phyloP scores from a whole-genome alignment of 331 rosid species.

The Malus hybrid region DNA sequence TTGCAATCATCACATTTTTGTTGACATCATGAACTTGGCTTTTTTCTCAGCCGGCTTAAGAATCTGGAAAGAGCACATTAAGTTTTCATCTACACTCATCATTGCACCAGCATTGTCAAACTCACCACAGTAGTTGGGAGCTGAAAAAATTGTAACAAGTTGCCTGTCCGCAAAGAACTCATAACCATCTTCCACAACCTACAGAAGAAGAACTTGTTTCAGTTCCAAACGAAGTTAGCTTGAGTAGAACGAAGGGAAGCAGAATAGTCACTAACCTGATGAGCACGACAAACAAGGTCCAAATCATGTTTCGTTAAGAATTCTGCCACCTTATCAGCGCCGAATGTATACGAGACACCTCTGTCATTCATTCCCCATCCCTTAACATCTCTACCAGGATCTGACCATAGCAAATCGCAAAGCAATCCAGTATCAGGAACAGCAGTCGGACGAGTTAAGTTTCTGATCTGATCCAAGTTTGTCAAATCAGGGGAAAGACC shows the following conservation, averaged over 20 bases:
- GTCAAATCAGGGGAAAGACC: slow-evolving; percentile 45
- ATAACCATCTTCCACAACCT: slow-evolving; percentile 94
- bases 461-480: slow-evolving; percentile 76
- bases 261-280: slow-evolving; percentile 57
- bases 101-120: slow-evolving; percentile 92
- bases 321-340: slow-evolving; percentile 85
- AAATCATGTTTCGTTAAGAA: slow-evolving; percentile 74
- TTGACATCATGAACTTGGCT: slow-evolving; percentile 42
- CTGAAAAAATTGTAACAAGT: slow-evolving; percentile 81
- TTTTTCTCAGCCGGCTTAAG: slow-evolving; percentile 87
- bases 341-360: slow-evolving; percentile 97
- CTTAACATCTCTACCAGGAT: slow-evolving; percentile 84
- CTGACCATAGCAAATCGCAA: slow-evolving; percentile 98
- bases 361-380: slow-evolving; percentile 99
- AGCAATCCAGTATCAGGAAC: slow-evolving; percentile 91
- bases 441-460: slow-evolving; percentile 62
- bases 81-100: slow-evolving; percentile 83
- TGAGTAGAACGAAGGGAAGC: background rate
- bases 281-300: slow-evolving; percentile 96
- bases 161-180: slow-evolving; percentile 83
- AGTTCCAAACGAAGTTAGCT: slow-evolving; percentile 9
- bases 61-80: slow-evolving; percentile 94
- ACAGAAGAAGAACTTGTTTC: slow-evolving; percentile 6
- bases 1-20: slow-evolving; percentile 45
- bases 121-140: slow-evolving; percentile 90